Percentiles rank a stretch among this genome's conserved stretches.
phyloP scores from a whole-genome alignment of 805 yeast genomes.

The Zygotorulaspora sp. region DNA sequence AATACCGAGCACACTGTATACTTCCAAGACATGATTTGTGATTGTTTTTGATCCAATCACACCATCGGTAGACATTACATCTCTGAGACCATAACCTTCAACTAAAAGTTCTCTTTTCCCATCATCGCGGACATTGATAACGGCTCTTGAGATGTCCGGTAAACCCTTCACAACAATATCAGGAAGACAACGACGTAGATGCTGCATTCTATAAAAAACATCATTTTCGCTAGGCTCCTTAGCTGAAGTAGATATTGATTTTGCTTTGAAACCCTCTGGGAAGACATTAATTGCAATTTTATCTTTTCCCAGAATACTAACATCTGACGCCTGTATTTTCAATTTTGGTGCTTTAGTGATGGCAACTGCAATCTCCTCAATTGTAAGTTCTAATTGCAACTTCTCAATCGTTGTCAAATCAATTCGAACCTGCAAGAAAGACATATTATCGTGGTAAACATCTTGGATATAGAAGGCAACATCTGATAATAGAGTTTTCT shows the following conservation, averaged over 20 bases:
- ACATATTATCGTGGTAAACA: constrained; percentile 75
- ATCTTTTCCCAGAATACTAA: constrained; percentile 60
- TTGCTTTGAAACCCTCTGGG: constrained; percentile 41
- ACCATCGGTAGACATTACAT: constrained; percentile 97
- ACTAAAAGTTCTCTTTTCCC: constrained; percentile 86
- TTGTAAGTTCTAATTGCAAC: constrained; percentile 80
- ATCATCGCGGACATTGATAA: constrained; percentile 85
- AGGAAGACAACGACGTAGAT: constrained; percentile 78
- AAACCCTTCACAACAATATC: constrained; percentile 89
- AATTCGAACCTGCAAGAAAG: constrained; percentile 74
- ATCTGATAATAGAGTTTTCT: constrained; percentile 83
- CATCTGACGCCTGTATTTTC: constrained; percentile 71
- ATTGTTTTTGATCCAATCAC: constrained; percentile 80
- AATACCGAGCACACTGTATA: constrained; percentile 84
- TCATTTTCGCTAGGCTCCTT: constrained; percentile 42
- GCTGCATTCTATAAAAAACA: constrained; percentile 84
- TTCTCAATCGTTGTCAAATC: constrained; percentile 82
- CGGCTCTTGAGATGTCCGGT: constrained; percentile 89
- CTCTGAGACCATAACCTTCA: constrained; percentile 95
- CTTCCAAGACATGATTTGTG: constrained; percentile 91
- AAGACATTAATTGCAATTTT: constrained; percentile 60
- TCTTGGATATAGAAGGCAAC: constrained; percentile 89
- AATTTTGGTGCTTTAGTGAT: constrained; percentile 81
- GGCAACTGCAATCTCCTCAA: constrained; percentile 83
- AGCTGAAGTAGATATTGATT: constrained; percentile 42